Conservation (phyloP, 1,139 yeast species). For the Nakaseomyces glabratus region DNA sequence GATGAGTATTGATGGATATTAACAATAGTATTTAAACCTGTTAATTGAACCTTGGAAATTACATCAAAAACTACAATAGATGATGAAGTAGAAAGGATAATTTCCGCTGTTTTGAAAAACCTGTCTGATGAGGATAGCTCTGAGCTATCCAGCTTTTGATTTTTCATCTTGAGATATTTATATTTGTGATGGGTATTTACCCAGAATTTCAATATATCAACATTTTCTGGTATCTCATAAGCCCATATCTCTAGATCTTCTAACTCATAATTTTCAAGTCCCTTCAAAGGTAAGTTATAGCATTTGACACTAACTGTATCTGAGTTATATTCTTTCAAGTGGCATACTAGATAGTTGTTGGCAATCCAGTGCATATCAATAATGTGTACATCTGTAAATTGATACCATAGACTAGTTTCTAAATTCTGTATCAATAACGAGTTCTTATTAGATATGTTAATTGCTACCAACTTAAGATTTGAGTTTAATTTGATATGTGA, state of each 20-base stretch:
- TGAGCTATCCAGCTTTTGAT: slow-evolving; percentile 13
- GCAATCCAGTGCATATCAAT: slow-evolving; percentile 30
- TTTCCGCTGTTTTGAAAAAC: slow-evolving; percentile 25
- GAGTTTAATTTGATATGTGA: slow-evolving; percentile 21
- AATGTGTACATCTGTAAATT: slow-evolving; percentile 21
- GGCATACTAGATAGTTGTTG: slow-evolving; percentile 25
- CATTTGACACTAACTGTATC: slow-evolving; percentile 17
- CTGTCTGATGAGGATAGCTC: slow-evolving; percentile 14
- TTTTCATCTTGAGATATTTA: slow-evolving; percentile 20
- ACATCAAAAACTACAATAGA: slow-evolving; percentile 22
- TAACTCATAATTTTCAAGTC: slow-evolving; percentile 15
- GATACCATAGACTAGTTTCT: slow-evolving; percentile 25
- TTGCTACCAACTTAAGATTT: slow-evolving; percentile 21
- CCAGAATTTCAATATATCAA: slow-evolving; percentile 13
- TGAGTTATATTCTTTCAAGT: slow-evolving; percentile 21
- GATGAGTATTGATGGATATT: slow-evolving; percentile 21
- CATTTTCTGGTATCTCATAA: slow-evolving; percentile 17
- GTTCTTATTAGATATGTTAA: slow-evolving; percentile 26
- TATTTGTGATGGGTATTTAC: slow-evolving; percentile 24
- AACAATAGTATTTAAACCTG: slow-evolving; percentile 22
- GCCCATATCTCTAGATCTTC: slow-evolving; percentile 24
- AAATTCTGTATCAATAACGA: slow-evolving; percentile 24
- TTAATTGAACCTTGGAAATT: slow-evolving; percentile 19
- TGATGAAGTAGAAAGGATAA: slow-evolving; percentile 16
- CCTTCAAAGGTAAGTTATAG: slow-evolving; percentile 22